These are phyloP conservation scores for Suhomyces bokatorum DNA, from an alignment of 1,139 yeast genomes.

Conservation along the genomic window DNA sequence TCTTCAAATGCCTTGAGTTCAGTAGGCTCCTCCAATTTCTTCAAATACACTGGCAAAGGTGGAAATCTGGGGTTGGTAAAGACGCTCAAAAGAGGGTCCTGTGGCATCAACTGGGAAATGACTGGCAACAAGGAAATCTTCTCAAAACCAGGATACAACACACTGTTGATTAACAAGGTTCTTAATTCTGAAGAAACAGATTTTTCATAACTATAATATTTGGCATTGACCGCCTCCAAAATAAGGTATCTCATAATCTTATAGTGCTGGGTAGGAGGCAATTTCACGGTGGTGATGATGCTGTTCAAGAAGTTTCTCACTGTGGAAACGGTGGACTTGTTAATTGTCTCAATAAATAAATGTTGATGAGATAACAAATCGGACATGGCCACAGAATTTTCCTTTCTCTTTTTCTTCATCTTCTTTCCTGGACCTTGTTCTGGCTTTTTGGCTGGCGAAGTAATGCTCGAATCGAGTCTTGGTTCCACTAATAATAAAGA, in stretches of 20 bases:
- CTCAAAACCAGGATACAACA: conserved; percentile 64
- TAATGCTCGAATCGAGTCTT: conserved; percentile 22
- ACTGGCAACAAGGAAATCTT: conserved; percentile 72
- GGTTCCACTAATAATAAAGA: conserved; percentile 49
- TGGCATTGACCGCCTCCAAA: conserved; percentile 43
- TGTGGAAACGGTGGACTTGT: conserved; percentile 33
- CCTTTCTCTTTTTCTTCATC: conserved; percentile 45
- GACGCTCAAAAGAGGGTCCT: conserved; percentile 47
- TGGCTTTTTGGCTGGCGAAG: conserved; percentile 11
- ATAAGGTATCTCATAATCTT: conserved; percentile 60
- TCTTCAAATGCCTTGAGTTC: conserved; percentile 18
- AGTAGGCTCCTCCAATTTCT: conserved; percentile 15
- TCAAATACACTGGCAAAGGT: conserved; percentile 46
- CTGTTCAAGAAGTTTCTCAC: conserved; percentile 52
- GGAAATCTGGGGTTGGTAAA: conserved; percentile 82
- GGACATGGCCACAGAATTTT: conserved; percentile 53
- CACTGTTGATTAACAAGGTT: conserved; percentile 49
- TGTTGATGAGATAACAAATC: conserved; percentile 72
- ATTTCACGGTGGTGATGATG: conserved; percentile 49
- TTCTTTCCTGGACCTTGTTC: conserved; percentile 18
- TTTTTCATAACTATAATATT: conserved; percentile 27
- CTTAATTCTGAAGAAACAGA: conserved; percentile 33
- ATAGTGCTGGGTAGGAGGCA: conserved; percentile 66
- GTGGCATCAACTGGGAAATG: conserved; percentile 51
- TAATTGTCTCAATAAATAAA: conserved; percentile 49